Evolutionary conservation across 768 basidiomycete genomes (phyloP), one percentile per base, ranked within the genome.

Genomic region (Fomitopsis serialis): DNA sequence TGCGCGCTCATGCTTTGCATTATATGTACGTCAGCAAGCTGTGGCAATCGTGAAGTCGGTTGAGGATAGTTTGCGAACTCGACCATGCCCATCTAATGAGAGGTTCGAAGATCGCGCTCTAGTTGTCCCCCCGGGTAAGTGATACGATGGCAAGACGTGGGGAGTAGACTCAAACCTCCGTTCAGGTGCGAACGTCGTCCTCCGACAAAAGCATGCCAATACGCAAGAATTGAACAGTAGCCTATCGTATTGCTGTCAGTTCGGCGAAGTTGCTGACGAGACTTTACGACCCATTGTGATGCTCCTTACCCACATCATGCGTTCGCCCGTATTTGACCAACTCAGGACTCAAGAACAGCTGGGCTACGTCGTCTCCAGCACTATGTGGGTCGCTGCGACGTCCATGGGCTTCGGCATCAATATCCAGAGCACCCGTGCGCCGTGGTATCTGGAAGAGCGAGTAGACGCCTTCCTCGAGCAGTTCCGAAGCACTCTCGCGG

Each of bases 271-370:
- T 7, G 54, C 65, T 13, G 73, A 79, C 61, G 62, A 59, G 36
- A 48, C 35, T 7, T 60, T 74, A 4, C 68, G 78, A 2, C 63
- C 68, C n/a, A 60, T 64, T 7, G 62, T 74, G 3, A 51, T 65
- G 7, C 66, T 82, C 3, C 68, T 81, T 21, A 67, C 66, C 9
- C 76, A 79, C 45, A 68, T 81, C 47, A 62, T 75, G 9, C 58
- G 65, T 23, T 80, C 81, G 56, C 79, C 78, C 0, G 58, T 65
- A 40, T 81, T 80, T 61, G 73, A 77, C 55, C 66, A 69, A n/a
- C 66, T 82, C 6, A 69, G 80, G 15, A 80, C 78, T 0, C 73
- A 76, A 63, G 76, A 81, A 59, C 80, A 82, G 64, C 70, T 82
- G 7, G 80, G 80, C 13, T 64, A 42, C 15, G 58, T 42, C 24